phyloP scores from a whole-genome alignment of 2,329 filamentous ascomycete species.

The Pseudogymnoascus sp. region DNA sequence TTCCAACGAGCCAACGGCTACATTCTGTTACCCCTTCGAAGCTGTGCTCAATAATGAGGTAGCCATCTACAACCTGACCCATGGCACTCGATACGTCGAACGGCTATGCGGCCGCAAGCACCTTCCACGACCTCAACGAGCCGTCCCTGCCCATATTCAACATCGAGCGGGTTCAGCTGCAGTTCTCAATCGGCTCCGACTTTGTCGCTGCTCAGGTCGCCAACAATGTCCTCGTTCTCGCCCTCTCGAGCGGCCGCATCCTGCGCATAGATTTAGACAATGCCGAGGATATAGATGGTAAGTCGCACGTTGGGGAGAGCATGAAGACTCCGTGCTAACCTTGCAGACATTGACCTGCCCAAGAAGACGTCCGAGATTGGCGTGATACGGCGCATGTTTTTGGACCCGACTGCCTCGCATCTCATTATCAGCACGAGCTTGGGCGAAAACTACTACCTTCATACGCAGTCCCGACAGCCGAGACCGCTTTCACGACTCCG shows the following conservation, averaged over 20 bases:
- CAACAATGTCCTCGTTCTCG: constrained; percentile 91
- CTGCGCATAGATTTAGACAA: constrained; percentile 89
- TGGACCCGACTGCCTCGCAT: constrained; percentile 93
- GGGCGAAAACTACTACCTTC: constrained; percentile 96
- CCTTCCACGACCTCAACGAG: constrained; percentile 52
- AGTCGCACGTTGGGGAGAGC: background rate
- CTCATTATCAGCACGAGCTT: constrained; percentile 83
- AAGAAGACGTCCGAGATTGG: constrained; percentile 88
- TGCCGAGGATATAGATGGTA: constrained; percentile 89
- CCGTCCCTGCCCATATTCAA: constrained; percentile 81
- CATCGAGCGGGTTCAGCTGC: constrained; percentile 83
- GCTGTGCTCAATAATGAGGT: constrained; percentile 8
- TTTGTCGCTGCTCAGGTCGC: constrained; percentile 95
- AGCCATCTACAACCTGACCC: constrained; percentile 3
- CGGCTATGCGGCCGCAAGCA: constrained; percentile 63
- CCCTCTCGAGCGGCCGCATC: constrained; percentile 85
- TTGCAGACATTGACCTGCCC: constrained; percentile 84
- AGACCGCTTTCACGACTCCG: constrained; percentile 75
- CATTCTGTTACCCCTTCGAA: background rate
- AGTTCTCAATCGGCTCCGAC: constrained; percentile 89
- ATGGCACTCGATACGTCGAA: constrained; percentile 67
- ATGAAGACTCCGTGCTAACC: background rate
- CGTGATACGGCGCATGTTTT: constrained; percentile 90
- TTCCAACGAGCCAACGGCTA: constrained; percentile 1
- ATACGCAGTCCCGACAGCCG: constrained; percentile 85